Evolutionary conservation across 805 yeast genomes (phyloP).

Genomic region (Candida argentea): DNA sequence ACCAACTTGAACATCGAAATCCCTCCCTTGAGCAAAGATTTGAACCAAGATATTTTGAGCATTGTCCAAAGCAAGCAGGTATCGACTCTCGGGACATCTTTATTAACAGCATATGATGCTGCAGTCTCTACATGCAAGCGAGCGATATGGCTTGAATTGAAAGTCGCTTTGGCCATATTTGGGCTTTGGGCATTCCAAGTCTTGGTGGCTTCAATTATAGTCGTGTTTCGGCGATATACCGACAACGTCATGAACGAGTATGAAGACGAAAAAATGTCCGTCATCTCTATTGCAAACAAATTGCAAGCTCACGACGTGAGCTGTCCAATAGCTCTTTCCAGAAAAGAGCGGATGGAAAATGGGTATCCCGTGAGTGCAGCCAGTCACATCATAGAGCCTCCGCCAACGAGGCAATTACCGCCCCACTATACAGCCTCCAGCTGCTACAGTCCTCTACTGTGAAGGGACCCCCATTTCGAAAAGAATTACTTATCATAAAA

Average conservation of each 20-base stretch:
- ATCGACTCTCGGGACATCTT: not conserved
- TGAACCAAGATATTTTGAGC: constrained; percentile 1
- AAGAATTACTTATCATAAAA: constrained; percentile 1
- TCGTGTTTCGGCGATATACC: constrained; percentile 1
- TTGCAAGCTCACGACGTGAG: too few species aligned
- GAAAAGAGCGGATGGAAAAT: too few species aligned
- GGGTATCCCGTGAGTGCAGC: too few species aligned
- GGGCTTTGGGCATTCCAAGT: constrained; percentile 8
- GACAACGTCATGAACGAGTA: not conserved
- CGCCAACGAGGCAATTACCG: too few species aligned
- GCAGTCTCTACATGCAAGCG: constrained; percentile 1
- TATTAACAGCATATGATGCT: constrained; percentile 1
- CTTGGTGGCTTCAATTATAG: constrained; percentile 3
- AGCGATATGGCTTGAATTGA: constrained; percentile 5
- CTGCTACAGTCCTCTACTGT: too few species aligned
- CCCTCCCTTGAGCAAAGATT: constrained; percentile 28
- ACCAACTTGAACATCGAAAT: constrained; percentile 47
- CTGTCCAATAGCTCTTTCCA: too few species aligned
- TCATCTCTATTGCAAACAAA: too few species aligned
- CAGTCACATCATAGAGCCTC: too few species aligned
- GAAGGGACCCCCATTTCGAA: too few species aligned
- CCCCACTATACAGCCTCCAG: too few species aligned
- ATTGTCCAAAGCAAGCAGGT: constrained; percentile 1
- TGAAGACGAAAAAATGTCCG: not conserved
- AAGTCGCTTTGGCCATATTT: constrained; percentile 2